These are phyloP conservation scores for Melanomma pulvis-pyrius DNA, from an alignment of 495 filamentous ascomycete species.

Conservation along the genomic window DNA sequence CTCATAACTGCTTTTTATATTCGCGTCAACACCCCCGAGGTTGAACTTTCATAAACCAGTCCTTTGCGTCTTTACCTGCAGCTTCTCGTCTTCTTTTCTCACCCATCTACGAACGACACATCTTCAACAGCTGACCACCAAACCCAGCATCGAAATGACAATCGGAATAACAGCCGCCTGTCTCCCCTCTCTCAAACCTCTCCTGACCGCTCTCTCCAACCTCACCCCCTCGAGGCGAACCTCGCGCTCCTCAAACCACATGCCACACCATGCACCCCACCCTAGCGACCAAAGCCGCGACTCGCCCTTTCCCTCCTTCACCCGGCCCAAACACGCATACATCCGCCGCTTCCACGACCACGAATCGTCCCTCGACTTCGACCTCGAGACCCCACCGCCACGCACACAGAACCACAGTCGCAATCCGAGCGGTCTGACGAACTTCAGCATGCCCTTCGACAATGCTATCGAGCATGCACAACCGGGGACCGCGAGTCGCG, in stretches of 20 bases:
- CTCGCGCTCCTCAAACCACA: neutral
- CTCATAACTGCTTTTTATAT: neutral
- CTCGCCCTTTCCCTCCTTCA: neutral
- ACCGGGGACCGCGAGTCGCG: neutral
- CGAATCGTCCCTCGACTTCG: neutral
- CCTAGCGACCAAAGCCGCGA: neutral
- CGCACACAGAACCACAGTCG: neutral
- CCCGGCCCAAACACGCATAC: neutral
- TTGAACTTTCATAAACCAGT: neutral
- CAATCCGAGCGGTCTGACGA: neutral
- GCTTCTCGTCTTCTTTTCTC: neutral
- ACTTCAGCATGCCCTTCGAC: neutral
- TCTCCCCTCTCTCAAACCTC: constrained; percentile 14
- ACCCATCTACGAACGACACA: neutral
- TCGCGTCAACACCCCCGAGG: neutral
- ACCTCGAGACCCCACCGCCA: neutral
- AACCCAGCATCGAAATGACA: neutral
- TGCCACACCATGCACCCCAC: neutral
- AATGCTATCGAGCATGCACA: neutral
- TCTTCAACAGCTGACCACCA: neutral
- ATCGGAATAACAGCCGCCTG: constrained; percentile 7
- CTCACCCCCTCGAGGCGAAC: neutral
- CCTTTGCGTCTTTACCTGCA: neutral
- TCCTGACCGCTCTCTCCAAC: neutral
- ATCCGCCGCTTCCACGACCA: neutral